Evolutionary conservation across 257 asterid species (phyloP).

Genomic region (Nicotiana otophora): DNA sequence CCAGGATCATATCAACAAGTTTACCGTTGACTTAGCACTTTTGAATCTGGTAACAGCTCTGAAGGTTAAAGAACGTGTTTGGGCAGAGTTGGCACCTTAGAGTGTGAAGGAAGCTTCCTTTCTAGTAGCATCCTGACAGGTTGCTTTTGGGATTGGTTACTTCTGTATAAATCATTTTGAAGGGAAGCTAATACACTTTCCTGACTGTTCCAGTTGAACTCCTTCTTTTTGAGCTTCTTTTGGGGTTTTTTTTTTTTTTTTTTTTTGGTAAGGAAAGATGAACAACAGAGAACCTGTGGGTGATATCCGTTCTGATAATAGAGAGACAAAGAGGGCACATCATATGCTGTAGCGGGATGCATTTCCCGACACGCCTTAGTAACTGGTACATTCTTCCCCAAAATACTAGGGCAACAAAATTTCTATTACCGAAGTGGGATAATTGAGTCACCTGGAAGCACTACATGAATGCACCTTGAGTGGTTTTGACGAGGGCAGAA

Average conservation of each 20-base stretch:
- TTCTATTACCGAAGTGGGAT: not conserved
- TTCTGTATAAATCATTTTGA: constrained; percentile 1
- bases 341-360: not conserved
- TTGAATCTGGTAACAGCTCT: not conserved
- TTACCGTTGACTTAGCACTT: not conserved
- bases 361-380: not conserved
- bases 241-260: not conserved
- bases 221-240: not conserved
- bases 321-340: not conserved
- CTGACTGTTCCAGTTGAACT: not conserved
- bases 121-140: not conserved
- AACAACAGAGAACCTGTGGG: not conserved
- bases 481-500: not conserved
- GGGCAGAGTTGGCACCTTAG: not conserved
- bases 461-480: not conserved
- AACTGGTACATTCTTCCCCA: not conserved
- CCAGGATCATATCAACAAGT: not conserved
- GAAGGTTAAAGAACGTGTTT: not conserved
- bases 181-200: not conserved
- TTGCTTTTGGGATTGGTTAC: not conserved
- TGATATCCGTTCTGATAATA: not conserved
- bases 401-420: not conserved
- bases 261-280: not conserved
- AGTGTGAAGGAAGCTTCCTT: not conserved
- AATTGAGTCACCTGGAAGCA: not conserved